Percentiles rank a stretch among this genome's conserved stretches.
Evolutionary conservation across 176 grass and related monocot genomes (phyloP).

Genomic region (Zizania latifolia): DNA sequence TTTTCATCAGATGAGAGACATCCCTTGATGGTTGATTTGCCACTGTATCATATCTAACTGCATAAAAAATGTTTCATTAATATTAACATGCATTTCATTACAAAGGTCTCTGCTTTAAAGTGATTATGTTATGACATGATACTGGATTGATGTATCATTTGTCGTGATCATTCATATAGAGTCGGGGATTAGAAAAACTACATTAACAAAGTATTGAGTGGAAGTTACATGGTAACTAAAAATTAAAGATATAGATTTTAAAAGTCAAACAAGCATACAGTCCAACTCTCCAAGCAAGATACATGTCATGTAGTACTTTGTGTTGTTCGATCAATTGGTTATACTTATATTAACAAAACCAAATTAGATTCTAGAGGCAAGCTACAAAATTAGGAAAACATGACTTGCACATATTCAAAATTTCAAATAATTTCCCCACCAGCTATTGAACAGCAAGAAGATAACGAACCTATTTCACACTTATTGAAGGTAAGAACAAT

Average conservation of each 20-base stretch:
- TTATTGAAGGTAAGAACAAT: conserved; percentile 87
- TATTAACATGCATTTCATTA: not conserved
- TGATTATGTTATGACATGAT: not conserved
- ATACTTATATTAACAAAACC: not conserved
- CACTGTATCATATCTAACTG: conserved; percentile 75
- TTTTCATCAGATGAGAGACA: conserved; percentile 60
- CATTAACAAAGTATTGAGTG: not conserved
- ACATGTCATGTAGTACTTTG: not conserved
- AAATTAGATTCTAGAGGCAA: not conserved
- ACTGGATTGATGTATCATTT: not conserved
- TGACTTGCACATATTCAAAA: not conserved
- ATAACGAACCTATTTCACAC: conserved; percentile 73
- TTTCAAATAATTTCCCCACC: not conserved
- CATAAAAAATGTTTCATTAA: conserved; percentile 16
- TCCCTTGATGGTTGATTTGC: conserved; percentile 59
- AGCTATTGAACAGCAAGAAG: conserved; percentile 2
- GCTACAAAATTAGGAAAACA: not conserved
- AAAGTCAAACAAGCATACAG: not conserved
- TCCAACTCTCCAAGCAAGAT: not conserved
- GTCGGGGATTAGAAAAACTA: not conserved
- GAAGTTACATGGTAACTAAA: not conserved
- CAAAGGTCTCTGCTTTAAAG: not conserved
- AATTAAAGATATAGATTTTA: conserved; percentile 6
- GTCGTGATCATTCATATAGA: not conserved
- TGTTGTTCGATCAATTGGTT: not conserved